phyloP scores from a whole-genome alignment of 495 filamentous ascomycete genomes.

The Baudoinia panamericana region DNA sequence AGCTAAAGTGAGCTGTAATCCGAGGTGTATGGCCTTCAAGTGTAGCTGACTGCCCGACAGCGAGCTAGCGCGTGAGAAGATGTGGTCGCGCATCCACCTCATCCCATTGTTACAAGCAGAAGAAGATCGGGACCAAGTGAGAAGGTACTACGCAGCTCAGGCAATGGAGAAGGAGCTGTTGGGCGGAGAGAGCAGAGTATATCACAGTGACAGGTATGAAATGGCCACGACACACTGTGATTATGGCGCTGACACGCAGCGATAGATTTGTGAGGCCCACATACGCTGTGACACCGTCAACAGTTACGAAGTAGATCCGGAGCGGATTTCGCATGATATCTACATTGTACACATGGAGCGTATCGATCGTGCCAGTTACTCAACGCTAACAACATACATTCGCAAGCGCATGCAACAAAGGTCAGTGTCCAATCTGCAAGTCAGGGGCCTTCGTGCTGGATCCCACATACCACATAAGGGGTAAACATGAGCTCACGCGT shows the following conservation, averaged over 20 bases:
- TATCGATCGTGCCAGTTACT: too few species aligned
- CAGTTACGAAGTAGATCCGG: constrained; percentile 39
- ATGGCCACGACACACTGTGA: neutral
- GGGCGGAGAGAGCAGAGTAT: constrained; percentile 65
- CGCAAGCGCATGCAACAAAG: too few species aligned
- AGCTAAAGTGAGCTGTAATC: constrained; percentile 73
- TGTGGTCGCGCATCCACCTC: constrained; percentile 88
- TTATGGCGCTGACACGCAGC: neutral
- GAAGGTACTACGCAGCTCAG: constrained; percentile 71
- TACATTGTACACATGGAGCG: too few species aligned
- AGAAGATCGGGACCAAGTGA: constrained; percentile 85
- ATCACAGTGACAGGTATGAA: constrained; percentile 76
- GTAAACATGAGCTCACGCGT: too few species aligned
- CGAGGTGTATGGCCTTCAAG: neutral
- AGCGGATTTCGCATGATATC: too few species aligned
- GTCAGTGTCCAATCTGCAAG: too few species aligned
- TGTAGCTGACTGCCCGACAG: constrained; percentile 32
- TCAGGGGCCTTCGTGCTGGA: too few species aligned
- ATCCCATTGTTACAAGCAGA: constrained; percentile 89
- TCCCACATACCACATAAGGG: too few species aligned
- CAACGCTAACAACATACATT: too few species aligned
- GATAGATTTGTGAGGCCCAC: constrained; percentile 59
- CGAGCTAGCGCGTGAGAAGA: constrained; percentile 90
- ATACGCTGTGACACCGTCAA: constrained; percentile 46
- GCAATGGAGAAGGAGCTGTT: constrained; percentile 80